These are phyloP conservation scores for Podila minutissima DNA, from an alignment of 192 early-diverging fungal species.

Conservation along the genomic window DNA sequence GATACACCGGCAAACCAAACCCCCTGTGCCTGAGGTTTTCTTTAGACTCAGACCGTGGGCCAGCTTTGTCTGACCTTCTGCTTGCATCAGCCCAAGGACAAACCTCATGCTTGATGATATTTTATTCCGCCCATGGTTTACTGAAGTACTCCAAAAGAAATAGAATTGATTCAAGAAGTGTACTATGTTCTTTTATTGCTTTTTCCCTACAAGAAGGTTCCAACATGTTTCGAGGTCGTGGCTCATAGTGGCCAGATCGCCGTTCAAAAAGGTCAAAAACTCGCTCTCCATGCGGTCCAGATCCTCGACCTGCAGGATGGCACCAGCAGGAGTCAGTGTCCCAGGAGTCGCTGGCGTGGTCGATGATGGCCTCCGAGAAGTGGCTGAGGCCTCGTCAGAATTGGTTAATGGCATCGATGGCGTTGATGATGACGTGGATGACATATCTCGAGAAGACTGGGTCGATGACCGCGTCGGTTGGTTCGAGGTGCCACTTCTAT, in stretches of 20 bases:
- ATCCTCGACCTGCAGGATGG: slow-evolving; percentile 45
- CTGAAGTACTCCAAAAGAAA: neutral
- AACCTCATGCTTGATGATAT: too few species aligned
- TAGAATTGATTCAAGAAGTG: neutral
- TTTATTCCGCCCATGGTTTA: too few species aligned
- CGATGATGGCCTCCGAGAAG: neutral
- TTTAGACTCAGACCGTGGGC: too few species aligned
- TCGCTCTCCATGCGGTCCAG: slow-evolving; percentile 62
- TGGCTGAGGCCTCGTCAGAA: neutral
- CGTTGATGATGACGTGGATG: neutral
- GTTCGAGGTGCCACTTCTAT: too few species aligned
- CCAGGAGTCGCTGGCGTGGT: slow-evolving; percentile 6
- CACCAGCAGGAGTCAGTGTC: neutral
- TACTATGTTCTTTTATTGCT: neutral
- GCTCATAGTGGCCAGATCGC: slow-evolving; percentile 47
- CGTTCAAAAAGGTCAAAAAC: slow-evolving; percentile 59
- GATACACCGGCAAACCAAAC: too few species aligned
- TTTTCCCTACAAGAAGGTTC: slow-evolving; percentile 44
- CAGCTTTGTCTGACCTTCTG: too few species aligned
- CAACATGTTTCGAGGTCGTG: slow-evolving; percentile 48
- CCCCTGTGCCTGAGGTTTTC: too few species aligned
- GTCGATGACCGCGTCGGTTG: too few species aligned
- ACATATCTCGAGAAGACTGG: too few species aligned
- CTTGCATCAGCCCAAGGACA: too few species aligned
- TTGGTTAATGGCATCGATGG: neutral